Conservation (phyloP, 129 eudicot genomes). For the Flaveria ramosissima region DNA sequence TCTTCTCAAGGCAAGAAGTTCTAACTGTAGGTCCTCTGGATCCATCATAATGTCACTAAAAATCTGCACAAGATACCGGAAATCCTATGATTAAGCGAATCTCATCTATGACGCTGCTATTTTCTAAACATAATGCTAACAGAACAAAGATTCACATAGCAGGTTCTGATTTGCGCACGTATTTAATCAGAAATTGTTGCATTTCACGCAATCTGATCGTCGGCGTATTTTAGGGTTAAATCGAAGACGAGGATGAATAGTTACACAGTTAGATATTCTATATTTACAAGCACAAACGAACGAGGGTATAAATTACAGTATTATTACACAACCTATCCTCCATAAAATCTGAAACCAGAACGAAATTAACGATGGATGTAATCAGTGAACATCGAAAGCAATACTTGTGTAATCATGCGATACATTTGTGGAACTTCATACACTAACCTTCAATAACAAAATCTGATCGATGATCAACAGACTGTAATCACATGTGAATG, state of each 20-base stretch:
- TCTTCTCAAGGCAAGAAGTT: slow-evolving; percentile 33
- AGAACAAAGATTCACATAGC: neutral
- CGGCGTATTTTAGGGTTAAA: slow-evolving; percentile 14
- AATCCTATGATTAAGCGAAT: neutral
- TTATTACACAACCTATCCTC: neutral
- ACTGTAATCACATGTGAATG: neutral
- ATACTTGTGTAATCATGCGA: too few relatives aligned
- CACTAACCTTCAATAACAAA: slow-evolving; percentile 7
- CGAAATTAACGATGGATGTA: neutral
- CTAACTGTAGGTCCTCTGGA: slow-evolving; percentile 19
- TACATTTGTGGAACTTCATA: neutral
- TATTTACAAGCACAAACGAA: neutral
- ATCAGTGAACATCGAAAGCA: too few relatives aligned
- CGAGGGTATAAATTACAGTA: neutral
- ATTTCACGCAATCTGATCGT: neutral
- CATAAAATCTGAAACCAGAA: neutral
- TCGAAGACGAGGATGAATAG: neutral
- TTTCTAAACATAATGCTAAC: neutral
- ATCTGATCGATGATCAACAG: neutral
- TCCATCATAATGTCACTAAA: slow-evolving; percentile 30
- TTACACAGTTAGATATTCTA: neutral
- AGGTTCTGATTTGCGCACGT: neutral
- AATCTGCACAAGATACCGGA: slow-evolving; percentile 5
- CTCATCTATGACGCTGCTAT: neutral
- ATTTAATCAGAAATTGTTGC: neutral